Base-by-base conservation (phyloP, 2,329 filamentous ascomycete genomes). In the Arthrobotrys iridis region DNA sequence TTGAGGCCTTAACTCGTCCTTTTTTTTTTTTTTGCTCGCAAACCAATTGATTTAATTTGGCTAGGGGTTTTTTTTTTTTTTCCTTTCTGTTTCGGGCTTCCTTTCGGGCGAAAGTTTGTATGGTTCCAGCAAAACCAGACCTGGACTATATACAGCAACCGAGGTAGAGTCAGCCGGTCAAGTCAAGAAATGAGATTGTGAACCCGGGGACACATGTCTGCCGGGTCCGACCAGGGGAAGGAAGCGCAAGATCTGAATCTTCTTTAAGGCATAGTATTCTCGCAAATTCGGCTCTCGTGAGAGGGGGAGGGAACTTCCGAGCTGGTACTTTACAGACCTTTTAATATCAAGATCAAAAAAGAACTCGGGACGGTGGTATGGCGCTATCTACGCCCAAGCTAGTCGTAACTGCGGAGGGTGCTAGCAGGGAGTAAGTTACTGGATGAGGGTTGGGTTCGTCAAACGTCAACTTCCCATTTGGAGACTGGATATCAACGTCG, bases 71-170 rank as follows among this genome's bases (percentile, higher is more conserved):
- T 63, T 33, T 37, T 55, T 30, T 40, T 40, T 41, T 48, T 43
- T 60, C 24, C 30, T 28, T 58, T 33, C n/a, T 28, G 20, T 15
- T 26, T 55, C 50, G 35, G 20, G 48, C 24, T 74, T 74, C 70
- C 71, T 66, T 68, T 75, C 71, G 71, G 71, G 71, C 71, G 71
- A 75, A 75, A 68, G 57, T 63, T 46, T 52, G 66, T 67, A 66
- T 65, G 24, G 18, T 28, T 71, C 41, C 37, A 75, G 26, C 45
- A 68, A 59, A 45, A 71, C 37, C 58, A 33, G 63, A 75, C 63
- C 41, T 58, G 63, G 63, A 57, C 71, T 75, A 62, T 75, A 62
- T 40, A 59, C 45, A 48, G 71, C 71, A 75, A 75, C 71, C 71
- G 71, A 75, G 71, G 71, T 75, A 75, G 63, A 62, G 65, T 62